These are phyloP conservation scores for Eudorina sp. DNA, from an alignment of 139 green algal genomes.

Conservation along the genomic window DNA sequence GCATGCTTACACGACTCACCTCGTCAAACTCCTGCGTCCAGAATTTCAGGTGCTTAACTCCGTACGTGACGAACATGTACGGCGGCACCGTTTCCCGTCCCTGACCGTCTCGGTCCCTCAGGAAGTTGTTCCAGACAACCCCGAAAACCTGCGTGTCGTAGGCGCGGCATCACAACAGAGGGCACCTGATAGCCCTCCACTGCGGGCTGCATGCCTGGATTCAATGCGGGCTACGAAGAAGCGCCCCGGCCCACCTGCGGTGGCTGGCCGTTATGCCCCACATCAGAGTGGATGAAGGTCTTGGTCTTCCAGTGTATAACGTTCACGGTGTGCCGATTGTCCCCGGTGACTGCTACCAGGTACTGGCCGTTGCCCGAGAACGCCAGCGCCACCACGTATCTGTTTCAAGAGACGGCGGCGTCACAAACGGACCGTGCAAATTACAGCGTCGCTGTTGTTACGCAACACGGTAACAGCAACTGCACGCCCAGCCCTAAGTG, in stretches of 20 bases:
- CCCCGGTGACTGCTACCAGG: slow-evolving; percentile 74
- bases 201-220: too few relatives aligned
- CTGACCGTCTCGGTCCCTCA: slow-evolving; percentile 30
- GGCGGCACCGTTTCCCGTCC: slow-evolving; percentile 37
- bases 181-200: too few relatives aligned
- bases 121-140: slow-evolving; percentile 72
- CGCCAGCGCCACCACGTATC: slow-evolving; percentile 63
- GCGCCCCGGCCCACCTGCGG: slow-evolving; percentile 55
- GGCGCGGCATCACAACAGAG: slow-evolving; percentile 4
- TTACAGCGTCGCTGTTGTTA: too few relatives aligned
- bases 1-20: neutral
- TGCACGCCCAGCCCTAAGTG: too few relatives aligned
- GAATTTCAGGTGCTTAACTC: slow-evolving; percentile 75
- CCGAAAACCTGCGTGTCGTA: slow-evolving; percentile 75
- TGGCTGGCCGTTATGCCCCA: slow-evolving; percentile 72
- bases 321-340: slow-evolving; percentile 80
- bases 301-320: slow-evolving; percentile 75
- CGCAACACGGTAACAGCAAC: too few relatives aligned
- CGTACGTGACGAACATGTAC: slow-evolving; percentile 73
- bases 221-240: too few relatives aligned
- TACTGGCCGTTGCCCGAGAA: slow-evolving; percentile 71
- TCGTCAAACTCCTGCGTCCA: slow-evolving; percentile 60
- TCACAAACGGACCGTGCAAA: too few relatives aligned
- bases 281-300: slow-evolving; percentile 57
- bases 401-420: slow-evolving; percentile 9